Evolutionary conservation across 1,284 basidiomycete species (phyloP).

Genomic region (Ceratobasidium sp.): DNA sequence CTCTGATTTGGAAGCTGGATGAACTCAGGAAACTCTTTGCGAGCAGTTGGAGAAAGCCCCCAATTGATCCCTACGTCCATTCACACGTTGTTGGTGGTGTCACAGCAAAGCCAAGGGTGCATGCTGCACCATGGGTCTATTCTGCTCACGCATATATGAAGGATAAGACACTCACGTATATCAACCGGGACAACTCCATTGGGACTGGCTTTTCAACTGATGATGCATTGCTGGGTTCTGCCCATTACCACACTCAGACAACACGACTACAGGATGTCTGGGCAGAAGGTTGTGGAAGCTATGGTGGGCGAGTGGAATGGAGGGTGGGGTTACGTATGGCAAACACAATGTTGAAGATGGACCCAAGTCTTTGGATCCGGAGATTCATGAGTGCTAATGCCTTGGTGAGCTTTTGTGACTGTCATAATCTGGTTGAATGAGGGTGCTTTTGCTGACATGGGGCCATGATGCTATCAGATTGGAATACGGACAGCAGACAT

Average conservation of each 20-base stretch:
- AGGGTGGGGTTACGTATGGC: background rate
- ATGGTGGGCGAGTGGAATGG: background rate
- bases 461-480: background rate
- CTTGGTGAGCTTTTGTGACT: background rate
- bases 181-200: background rate
- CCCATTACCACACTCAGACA: background rate
- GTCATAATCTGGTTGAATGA: too few species aligned
- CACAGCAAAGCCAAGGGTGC: background rate
- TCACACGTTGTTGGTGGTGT: conserved; percentile 1
- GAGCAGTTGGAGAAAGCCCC: background rate
- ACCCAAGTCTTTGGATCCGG: background rate
- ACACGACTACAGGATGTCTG: background rate
- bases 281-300: background rate
- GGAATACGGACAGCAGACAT: too few species aligned
- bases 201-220: background rate
- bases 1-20: background rate
- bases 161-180: background rate
- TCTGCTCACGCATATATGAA: conserved; percentile 5
- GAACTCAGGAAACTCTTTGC: background rate
- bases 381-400: background rate
- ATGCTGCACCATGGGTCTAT: background rate
- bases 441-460: background rate
- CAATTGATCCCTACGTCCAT: background rate
- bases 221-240: background rate
- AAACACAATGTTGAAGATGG: background rate